Evolutionary conservation across 2,329 filamentous ascomycete species (phyloP), one percentile per base, ranked within the genome.

Genomic region (Claviceps maximensis): DNA sequence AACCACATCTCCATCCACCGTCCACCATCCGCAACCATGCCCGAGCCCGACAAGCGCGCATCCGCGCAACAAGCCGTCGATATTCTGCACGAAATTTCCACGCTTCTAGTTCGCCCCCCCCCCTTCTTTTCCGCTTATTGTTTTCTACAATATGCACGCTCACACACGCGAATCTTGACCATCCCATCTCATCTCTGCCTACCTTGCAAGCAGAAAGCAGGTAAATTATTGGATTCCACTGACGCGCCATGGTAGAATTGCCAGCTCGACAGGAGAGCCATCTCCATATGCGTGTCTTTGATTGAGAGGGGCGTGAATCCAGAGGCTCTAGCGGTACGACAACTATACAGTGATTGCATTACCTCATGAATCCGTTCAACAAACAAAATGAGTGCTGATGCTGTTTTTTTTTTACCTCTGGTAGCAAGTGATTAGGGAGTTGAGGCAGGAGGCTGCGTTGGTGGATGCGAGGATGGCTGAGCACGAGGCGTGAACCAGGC

Each of bases 291-390:
- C 69, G 91, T 97, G 55, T 95, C 89, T 52, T 79, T 98, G 68
- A 94, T 98, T 61, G 93, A 98, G 70, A 95, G 95, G 64, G 93
- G 93, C 15, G 89, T 97, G 31, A 95, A 95, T 65, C 93, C 93
- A 0, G 91, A 97, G 67, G 93, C 91, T 1, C 74, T 98, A 33
- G 90, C 91, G 25, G 93, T 97, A 77, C n/a, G n/a, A n/a, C n/a
- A n/a, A n/a, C n/a, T 40, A 17, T 40, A 3, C 6, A 13, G 15
- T 13, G 36, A n/a, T 3, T 10, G 1, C 33, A 13, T 36, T 36
- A 40, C 9, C 12, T n/a, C 6, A 13, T 36, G 7, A 10, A 10
- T 9, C 15, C 9, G 4, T 10, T 36, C 4, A 10, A 15, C 15
- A 8, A n/a, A 27, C 17, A 7, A 13, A 5, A 1, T 31, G 7